These are phyloP conservation scores for Kernera saxatilis DNA, from an alignment of 345 rosid species.

Conservation along the genomic window DNA sequence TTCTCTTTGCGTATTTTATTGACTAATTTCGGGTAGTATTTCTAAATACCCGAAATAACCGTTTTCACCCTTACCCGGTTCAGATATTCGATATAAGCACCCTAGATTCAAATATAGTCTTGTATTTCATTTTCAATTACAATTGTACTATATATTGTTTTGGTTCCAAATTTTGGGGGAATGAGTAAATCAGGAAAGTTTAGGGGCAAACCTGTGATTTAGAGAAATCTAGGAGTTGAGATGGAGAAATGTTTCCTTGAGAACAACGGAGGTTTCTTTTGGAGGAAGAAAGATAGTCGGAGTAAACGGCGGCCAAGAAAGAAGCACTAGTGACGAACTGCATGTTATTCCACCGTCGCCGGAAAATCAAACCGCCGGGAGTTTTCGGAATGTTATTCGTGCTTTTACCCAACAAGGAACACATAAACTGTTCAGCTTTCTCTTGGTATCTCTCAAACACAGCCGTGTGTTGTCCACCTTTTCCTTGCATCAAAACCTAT, in stretches of 20 bases:
- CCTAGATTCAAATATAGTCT: no score
- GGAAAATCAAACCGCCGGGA: constrained; percentile 87
- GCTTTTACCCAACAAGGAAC: constrained; percentile 75
- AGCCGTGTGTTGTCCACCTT: constrained; percentile 48
- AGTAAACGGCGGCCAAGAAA: constrained; percentile 61
- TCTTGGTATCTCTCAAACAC: constrained; percentile 68
- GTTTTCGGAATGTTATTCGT: constrained; percentile 54
- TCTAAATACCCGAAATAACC: no score
- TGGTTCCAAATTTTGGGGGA: not conserved
- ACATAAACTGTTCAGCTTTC: constrained; percentile 85
- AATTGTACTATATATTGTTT: no score
- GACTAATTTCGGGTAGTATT: no score
- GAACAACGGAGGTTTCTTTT: constrained; percentile 18
- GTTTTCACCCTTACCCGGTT: no score
- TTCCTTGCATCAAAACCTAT: constrained; percentile 86
- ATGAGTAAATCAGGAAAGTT: not conserved
- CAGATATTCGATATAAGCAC: no score
- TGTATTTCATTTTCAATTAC: no score
- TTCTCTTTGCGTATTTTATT: no score
- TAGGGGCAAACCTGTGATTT: constrained; percentile 60
- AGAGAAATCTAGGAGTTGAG: constrained; percentile 67
- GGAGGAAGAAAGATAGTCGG: constrained; percentile 68
- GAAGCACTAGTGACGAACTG: constrained; percentile 84
- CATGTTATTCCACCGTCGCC: constrained; percentile 93
- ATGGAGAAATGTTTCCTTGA: constrained; percentile 33